Conservation (phyloP, 805 yeast species). For the Ogataea nakhonphanomensis region DNA sequence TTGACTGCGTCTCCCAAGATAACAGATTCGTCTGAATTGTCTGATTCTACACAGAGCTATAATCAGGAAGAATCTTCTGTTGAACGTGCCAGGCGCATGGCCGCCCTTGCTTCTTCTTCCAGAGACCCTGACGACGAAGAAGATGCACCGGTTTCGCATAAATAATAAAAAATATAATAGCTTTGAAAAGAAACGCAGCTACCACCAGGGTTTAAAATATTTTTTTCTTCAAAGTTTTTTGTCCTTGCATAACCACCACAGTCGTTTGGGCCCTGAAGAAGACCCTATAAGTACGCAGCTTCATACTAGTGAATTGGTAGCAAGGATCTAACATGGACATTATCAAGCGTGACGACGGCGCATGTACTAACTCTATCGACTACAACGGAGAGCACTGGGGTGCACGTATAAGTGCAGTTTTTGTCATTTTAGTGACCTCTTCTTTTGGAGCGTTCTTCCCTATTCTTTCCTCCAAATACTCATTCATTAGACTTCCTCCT, state of each 20-base stretch:
- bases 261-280: neutral
- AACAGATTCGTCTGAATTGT: neutral
- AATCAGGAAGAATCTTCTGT: conserved; percentile 20
- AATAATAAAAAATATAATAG: conserved; percentile 4
- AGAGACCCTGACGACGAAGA: conserved; percentile 38
- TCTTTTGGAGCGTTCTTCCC: conserved; percentile 62
- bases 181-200: conserved; percentile 2
- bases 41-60: conserved; percentile 1
- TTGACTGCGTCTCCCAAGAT: conserved; percentile 3
- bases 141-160: conserved; percentile 16
- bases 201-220: conserved; percentile 7
- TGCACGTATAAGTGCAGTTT: conserved; percentile 56
- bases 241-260: conserved; percentile 13
- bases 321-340: conserved; percentile 2
- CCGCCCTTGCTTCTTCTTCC: conserved; percentile 27
- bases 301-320: neutral
- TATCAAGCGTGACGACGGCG: conserved; percentile 17
- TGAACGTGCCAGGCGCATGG: conserved; percentile 31
- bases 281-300: neutral
- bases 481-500: conserved; percentile 55
- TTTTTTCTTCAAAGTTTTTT: neutral
- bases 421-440: conserved; percentile 58
- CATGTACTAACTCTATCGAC: conserved; percentile 20
- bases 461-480: conserved; percentile 53
- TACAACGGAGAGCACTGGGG: conserved; percentile 33